Base-by-base conservation (phyloP, 1,139 yeast species). In the Geotrichum histeridarum region DNA sequence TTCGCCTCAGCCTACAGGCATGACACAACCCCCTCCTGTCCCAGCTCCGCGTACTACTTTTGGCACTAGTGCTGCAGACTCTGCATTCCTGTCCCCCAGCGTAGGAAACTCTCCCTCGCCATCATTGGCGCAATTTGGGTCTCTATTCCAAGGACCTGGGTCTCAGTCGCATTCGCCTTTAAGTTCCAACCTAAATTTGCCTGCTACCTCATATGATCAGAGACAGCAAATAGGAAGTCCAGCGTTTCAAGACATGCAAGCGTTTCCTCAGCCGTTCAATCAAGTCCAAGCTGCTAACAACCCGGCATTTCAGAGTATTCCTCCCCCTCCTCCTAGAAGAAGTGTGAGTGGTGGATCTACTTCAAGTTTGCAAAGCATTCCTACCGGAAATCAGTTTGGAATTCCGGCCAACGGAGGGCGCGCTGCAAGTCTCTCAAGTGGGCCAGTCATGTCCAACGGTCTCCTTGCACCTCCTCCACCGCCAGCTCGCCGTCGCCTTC, bases 391-490 rank as follows among this genome's bases (percentile, higher is more conserved):
- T 5, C 54, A 45, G 37, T 30, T 39, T 33, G 33, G 27, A 22
- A 22, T 51, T 9, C 18, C n/a, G 14, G 27, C 30, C 11, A 45
- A 45, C 32, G 54, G 44, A 7, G 18, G 11, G 15, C 22, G 39
- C 4, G 12, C 36, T 6, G n/a, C 48, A 17, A 38, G 47, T 33
- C 36, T 33, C 11, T 14, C 51, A 17, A 41, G 48, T 14, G 51
- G 50, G 22, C 42, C 48, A 15, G 32, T 46, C 4, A 48, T 52
- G 48, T 42, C 14, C 14, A 52, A 52, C 33, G 55, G 55, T 6
- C 33, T 52, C 12, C 48, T 52, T 7, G 55, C 55, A 12, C 51
- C 54, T 31, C 55, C 55, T 8, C 55, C 55, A 11, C 54, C 54
- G 5, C 55, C 55, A 2, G 30, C 51, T 5, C 43, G 55, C 2